Evolutionary conservation across 352 stramenopile genomes (phyloP), one percentile per base, ranked within the genome.

Genomic region (Globisporangium echinulatum): DNA sequence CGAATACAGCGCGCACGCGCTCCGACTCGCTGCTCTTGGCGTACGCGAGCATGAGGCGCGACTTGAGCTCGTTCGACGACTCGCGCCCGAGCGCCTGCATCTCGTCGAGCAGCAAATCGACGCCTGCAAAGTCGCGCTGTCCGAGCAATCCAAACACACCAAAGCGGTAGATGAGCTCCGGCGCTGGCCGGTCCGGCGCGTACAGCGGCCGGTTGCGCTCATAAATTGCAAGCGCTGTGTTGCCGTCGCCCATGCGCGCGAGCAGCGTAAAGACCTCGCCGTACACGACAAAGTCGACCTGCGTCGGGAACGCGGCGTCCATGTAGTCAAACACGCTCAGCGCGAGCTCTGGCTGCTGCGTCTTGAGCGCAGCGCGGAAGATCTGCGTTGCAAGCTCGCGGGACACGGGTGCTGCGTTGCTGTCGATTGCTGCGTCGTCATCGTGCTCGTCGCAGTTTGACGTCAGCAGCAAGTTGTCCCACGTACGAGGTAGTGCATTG

Each of bases 91-190:
- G 59, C 2, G 44, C 51, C 52, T 59, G 42, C 72, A 88, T 86
- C 10, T 79, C 71, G 15, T 63, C 55, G 17, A 81, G 10, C 40
- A 86, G 52, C 44, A 19, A 62, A 11, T 77, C 56, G 40, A 77
- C 60, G 0, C 39, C 58, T 1, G 6, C 58, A 46, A 70, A 70
- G 60, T 88, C 68, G 15, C 72, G 43, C 54, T 70, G 66, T 8
- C 53, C 62, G 14, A 83, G 66, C 62, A 70, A 71, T 44, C 70
- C 77, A 13, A 71, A 72, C 15, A 82, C 70, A 14, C 81, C 75
- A 47, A 81, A 75, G 58, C 77, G 77, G 47, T 85, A 87, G 52
- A 89, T 68, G 36, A 91, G 76, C 55, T 88, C 79, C 1, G 74
- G 71, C 9, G 67, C 62, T 0, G 46, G 54, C 15, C 54, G 57